Evolutionary conservation across 78 protist genomes (phyloP).

Genomic region (Guillardia theta): DNA sequence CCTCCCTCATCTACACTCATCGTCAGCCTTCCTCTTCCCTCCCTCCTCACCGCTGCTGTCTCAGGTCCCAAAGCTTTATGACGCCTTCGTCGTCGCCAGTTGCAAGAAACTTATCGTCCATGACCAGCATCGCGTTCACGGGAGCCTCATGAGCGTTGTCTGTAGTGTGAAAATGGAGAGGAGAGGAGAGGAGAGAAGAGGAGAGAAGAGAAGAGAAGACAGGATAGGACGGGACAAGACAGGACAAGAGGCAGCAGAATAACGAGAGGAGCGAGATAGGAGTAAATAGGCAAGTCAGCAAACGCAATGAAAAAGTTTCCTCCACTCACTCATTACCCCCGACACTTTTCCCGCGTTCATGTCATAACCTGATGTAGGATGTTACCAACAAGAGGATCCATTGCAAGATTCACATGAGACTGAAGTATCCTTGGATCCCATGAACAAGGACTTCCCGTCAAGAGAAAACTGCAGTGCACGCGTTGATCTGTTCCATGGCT

Average conservation of each 20-base stretch:
- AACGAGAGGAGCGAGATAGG: too few species aligned
- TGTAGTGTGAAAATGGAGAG: neutral
- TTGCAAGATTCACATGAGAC: too few species aligned
- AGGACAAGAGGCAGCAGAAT: too few species aligned
- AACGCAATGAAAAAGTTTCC: too few species aligned
- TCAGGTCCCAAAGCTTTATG: slow-evolving; percentile 21
- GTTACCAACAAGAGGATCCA: too few species aligned
- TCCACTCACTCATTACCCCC: too few species aligned
- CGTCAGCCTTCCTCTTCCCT: neutral
- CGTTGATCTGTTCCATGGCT: neutral
- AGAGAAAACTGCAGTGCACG: neutral
- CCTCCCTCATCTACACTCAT: neutral
- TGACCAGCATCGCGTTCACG: neutral
- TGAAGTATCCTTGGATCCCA: neutral
- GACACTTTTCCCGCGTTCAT: too few species aligned
- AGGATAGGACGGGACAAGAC: too few species aligned
- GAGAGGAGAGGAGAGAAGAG: neutral
- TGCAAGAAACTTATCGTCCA: neutral
- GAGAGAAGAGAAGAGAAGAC: neutral
- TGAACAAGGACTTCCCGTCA: neutral
- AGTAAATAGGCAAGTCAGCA: too few species aligned
- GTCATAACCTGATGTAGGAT: too few species aligned
- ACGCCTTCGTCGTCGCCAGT: slow-evolving; percentile 55
- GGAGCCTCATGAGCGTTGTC: slow-evolving; percentile 1
- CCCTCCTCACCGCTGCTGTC: neutral